phyloP scores from a whole-genome alignment of 495 filamentous ascomycete species.

The Viridothelium virens region DNA sequence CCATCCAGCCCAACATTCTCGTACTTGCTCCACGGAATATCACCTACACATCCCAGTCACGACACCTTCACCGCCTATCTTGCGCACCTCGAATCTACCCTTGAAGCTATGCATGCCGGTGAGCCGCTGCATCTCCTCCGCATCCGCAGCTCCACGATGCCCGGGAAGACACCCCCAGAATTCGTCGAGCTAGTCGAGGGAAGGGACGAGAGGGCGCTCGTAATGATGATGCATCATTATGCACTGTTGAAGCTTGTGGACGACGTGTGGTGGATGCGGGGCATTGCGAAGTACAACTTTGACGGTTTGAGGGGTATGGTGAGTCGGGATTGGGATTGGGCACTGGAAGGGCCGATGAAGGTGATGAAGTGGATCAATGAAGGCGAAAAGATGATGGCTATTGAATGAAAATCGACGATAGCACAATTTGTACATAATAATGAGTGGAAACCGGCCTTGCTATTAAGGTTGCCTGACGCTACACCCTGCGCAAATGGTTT shows the following conservation, averaged over 20 bases:
- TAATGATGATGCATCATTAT: conserved; percentile 10
- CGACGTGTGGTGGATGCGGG: background rate
- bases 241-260: conserved; percentile 4
- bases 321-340: background rate
- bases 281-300: background rate
- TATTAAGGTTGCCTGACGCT: too few species aligned
- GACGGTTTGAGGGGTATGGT: background rate
- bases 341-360: background rate
- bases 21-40: background rate
- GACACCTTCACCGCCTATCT: background rate
- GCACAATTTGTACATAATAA: too few species aligned
- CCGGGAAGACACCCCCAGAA: background rate
- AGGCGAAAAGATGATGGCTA: background rate
- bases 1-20: background rate
- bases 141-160: background rate
- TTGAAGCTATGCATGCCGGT: background rate
- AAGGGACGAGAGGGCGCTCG: background rate
- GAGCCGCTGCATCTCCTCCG: background rate
- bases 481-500: too few species aligned
- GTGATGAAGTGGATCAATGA: background rate
- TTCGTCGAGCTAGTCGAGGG: background rate
- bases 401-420: background rate
- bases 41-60: background rate
- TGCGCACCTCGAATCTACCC: background rate
- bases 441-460: too few species aligned